Base-by-base conservation (phyloP, 1,284 basidiomycete genomes). In the Rhodotorula sp. region DNA sequence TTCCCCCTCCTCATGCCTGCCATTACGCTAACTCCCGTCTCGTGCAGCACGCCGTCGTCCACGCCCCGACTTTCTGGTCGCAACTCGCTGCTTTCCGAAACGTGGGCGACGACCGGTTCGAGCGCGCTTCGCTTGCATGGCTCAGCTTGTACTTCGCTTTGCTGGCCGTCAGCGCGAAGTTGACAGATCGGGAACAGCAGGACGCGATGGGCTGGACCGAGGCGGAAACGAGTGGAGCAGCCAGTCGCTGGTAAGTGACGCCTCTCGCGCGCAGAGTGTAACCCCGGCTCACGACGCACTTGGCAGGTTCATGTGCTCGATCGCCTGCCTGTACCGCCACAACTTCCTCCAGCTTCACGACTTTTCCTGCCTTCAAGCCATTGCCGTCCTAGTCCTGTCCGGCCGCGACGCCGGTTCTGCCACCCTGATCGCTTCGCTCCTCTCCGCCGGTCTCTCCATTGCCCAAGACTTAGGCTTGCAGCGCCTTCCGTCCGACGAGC, bases 381-480 rank as follows among this genome's bases (percentile, higher is more conserved):
- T 74, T 26, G 64, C 68, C 1, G 30, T 74, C 50, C 68, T 74
- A 37, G 68, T 69, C 18, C 64, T 71, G 9, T 67, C 70, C 16
- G 67, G 70, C 24, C 68, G 67, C 4, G 73, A 70, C 31, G 68
- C 68, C 9, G 71, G 71, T 2, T 71, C 70, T 1, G 64, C 73
- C 0, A 64, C 64, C n/a, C 54, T 72, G n/a, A 72, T 74, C 64
- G 69, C 73, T 20, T 68, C 68, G 34, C 64, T 74, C n/a, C 66
- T 74, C 28, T 65, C 58, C 30, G 55, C 70, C 46, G 73, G 68
- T 31, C 64, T 74, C 26, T 72, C 73, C 20, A 66, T 69, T 58
- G 73, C 70, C 15, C 73, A 74, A 28, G 70, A 72, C 28, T 57
- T 72, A 31, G 68, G 68, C 13, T 59, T 74, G 16, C 68, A 70